These are phyloP conservation scores for Rhizopogon hawkerae DNA, from an alignment of 1,284 basidiomycete species.

Conservation along the genomic window DNA sequence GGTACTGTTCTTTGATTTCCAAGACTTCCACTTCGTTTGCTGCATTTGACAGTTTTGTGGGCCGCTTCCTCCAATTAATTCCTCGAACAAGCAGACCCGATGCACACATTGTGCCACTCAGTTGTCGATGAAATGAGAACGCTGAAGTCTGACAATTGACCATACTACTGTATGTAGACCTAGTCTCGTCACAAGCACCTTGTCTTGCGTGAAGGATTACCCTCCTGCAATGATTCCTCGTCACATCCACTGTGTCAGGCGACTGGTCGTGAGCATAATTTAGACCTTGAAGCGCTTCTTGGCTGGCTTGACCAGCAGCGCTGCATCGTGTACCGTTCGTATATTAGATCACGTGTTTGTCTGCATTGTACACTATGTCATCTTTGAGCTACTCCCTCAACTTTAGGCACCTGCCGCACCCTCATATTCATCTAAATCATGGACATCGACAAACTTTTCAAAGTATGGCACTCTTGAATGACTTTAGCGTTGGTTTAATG, in stretches of 20 bases:
- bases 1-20: background rate
- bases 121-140: background rate
- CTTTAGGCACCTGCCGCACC: background rate
- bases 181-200: no score
- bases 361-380: no score
- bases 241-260: no score
- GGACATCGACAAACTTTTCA: slow-evolving; percentile 79
- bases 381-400: background rate
- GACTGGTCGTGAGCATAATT: no score
- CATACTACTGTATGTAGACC: no score
- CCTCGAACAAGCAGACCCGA: background rate
- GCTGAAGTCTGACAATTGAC: background rate
- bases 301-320: no score
- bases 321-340: no score
- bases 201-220: no score
- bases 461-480: slow-evolving; percentile 37
- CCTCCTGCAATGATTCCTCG: no score
- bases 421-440: slow-evolving; percentile 30
- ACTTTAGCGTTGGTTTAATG: background rate
- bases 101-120: background rate
- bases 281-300: no score
- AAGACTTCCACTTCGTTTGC: background rate
- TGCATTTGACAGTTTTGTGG: background rate
- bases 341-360: background rate
- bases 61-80: background rate